A percentile compares a stretch with the other conserved stretches of the same genome.
phyloP scores from a whole-genome alignment of 2,329 filamentous ascomycete genomes.

The Xylaria sp. region DNA sequence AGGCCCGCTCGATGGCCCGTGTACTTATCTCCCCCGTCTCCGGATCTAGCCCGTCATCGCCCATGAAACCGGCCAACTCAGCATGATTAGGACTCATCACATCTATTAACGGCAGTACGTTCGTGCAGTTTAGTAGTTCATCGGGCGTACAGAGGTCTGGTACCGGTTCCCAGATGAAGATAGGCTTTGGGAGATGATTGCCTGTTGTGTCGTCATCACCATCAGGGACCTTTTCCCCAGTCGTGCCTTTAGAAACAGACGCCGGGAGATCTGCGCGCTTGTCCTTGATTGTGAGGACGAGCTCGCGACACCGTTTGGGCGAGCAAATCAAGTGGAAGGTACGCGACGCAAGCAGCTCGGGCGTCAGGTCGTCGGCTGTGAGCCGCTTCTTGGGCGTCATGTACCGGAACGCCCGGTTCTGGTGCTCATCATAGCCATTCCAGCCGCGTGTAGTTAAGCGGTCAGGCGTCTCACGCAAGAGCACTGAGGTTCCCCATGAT shows the following conservation, averaged over 20 bases:
- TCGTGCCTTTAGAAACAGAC: not conserved
- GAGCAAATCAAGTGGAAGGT: constrained; percentile 92
- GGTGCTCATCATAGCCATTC: constrained; percentile 85
- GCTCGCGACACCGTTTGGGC: constrained; percentile 77
- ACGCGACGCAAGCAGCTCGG: constrained; percentile 73
- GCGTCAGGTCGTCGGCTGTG: constrained; percentile 75
- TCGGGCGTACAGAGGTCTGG: constrained; percentile 85
- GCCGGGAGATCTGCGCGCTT: constrained; percentile 59
- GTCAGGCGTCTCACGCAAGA: constrained; percentile 72
- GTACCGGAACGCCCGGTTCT: constrained; percentile 84
- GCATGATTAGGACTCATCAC: constrained; percentile 83
- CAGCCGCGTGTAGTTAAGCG: constrained; percentile 88
- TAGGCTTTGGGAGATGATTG: constrained; percentile 61
- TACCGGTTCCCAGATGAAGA: constrained; percentile 95
- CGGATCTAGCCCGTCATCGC: constrained; percentile 65
- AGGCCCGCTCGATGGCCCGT: constrained; percentile 65
- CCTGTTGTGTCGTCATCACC: constrained; percentile 21
- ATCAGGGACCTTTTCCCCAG: constrained; percentile 4
- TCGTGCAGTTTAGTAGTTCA: constrained; percentile 72
- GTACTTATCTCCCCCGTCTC: constrained; percentile 65
- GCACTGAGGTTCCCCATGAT: constrained; percentile 79
- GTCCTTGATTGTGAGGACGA: constrained; percentile 76
- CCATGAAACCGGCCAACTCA: constrained; percentile 90
- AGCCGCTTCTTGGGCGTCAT: constrained; percentile 86
- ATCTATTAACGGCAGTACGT: constrained; percentile 70